Conservation (phyloP, 2,329 filamentous ascomycete species). For the Phialophora chinensis region DNA sequence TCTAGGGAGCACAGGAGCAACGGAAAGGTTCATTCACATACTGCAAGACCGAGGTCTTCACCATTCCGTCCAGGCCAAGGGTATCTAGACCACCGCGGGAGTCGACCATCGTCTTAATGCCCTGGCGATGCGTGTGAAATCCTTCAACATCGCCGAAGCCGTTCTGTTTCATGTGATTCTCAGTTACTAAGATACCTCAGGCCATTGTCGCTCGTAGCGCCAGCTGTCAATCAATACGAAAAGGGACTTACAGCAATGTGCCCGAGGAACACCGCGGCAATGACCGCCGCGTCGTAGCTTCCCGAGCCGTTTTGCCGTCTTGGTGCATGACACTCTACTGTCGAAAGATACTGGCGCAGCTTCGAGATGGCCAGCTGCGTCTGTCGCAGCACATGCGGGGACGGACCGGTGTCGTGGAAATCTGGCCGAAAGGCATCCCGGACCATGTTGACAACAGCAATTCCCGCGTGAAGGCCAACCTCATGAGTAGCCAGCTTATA, state of each 20-base stretch:
- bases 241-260: slow-evolving; percentile 11
- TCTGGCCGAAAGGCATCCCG: slow-evolving; percentile 8
- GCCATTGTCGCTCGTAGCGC: not conserved
- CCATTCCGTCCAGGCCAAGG: slow-evolving; percentile 12
- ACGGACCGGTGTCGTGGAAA: slow-evolving; percentile 5
- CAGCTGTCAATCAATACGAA: not conserved
- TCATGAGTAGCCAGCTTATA: slow-evolving; percentile 8
- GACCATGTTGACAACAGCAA: slow-evolving; percentile 16
- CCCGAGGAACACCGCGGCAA: slow-evolving; percentile 9
- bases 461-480: slow-evolving; percentile 9
- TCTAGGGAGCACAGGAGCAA: not conserved
- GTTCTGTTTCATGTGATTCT: not conserved
- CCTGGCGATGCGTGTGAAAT: slow-evolving; percentile 8
- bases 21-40: not conserved
- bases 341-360: slow-evolving; percentile 1
- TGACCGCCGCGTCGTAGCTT: not conserved
- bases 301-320: not conserved
- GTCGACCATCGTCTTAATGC: slow-evolving; percentile 12
- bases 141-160: slow-evolving; percentile 6
- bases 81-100: slow-evolving; percentile 9
- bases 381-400: slow-evolving; percentile 6
- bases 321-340: not conserved
- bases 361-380: slow-evolving; percentile 5
- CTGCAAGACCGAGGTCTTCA: slow-evolving; percentile 11
- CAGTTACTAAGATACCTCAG: not conserved